phyloP scores from a whole-genome alignment of 768 basidiomycete genomes.

The Pleurotus djamor region DNA sequence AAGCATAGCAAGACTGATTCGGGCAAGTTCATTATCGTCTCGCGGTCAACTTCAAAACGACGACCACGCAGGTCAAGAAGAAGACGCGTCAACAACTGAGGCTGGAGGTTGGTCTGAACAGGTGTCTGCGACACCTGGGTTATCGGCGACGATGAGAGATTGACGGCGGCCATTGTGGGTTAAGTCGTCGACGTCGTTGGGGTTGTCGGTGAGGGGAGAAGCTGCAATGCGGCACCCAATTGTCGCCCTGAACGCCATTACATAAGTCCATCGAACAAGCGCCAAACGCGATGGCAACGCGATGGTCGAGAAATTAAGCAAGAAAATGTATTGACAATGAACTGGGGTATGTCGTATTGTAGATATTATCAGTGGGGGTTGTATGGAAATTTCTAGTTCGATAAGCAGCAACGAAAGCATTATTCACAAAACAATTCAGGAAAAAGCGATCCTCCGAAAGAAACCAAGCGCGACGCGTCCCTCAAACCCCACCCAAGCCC shows the following conservation, averaged over 20 bases:
- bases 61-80: slow-evolving; percentile 89
- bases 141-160: slow-evolving; percentile 48
- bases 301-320: no score
- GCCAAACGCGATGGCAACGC: no score
- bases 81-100: slow-evolving; percentile 84
- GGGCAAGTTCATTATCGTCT: slow-evolving; percentile 97
- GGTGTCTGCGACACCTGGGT: slow-evolving; percentile 65
- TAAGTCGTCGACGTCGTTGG: not conserved
- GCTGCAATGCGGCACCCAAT: not conserved
- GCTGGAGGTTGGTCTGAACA: slow-evolving; percentile 71
- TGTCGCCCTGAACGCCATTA: not conserved
- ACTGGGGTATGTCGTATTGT: no score
- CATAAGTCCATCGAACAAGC: not conserved
- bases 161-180: slow-evolving; percentile 32
- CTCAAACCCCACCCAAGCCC: not conserved
- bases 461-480: not conserved
- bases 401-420: not conserved
- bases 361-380: no score
- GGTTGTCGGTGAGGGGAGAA: not conserved
- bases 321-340: no score
- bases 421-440: no score
- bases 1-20: slow-evolving; percentile 96
- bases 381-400: not conserved
- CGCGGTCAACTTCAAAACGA: slow-evolving; percentile 93
- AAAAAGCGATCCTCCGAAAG: no score